Percentiles rank a stretch among this genome's conserved stretches.
phyloP scores from a whole-genome alignment of 257 asterid species.

The Euphrasia confusa region DNA sequence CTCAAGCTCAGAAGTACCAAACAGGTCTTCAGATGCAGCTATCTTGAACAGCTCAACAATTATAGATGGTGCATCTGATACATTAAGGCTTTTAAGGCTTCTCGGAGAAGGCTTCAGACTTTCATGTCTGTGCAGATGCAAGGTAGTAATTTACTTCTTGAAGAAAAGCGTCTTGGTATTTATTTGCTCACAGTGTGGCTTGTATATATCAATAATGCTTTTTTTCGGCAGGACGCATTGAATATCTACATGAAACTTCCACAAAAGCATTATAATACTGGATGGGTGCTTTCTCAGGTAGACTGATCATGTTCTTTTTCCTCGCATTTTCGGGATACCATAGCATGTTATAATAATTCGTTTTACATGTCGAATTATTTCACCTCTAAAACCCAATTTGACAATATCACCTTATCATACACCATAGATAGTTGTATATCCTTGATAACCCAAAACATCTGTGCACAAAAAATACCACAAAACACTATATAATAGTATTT shows the following conservation, averaged over 20 bases:
- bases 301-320: conserved; percentile 12
- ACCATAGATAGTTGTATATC: conserved; percentile 7
- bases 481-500: neutral
- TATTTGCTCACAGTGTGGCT: conserved; percentile 2
- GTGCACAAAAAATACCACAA: conserved; percentile 6
- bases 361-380: conserved; percentile 17
- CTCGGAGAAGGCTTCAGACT: conserved; percentile 93
- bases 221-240: conserved; percentile 8
- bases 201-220: conserved; percentile 37
- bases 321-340: neutral
- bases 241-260: conserved; percentile 7
- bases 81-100: conserved; percentile 66
- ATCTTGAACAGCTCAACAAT: conserved; percentile 46
- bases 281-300: conserved; percentile 13
- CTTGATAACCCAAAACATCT: conserved; percentile 6
- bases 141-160: conserved; percentile 44
- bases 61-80: conserved; percentile 65
- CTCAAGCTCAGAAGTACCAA: conserved; percentile 55
- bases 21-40: conserved; percentile 42
- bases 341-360: conserved; percentile 3
- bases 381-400: neutral
- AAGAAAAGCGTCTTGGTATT: conserved; percentile 16
- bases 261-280: conserved; percentile 5
- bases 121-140: conserved; percentile 75
- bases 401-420: conserved; percentile 12